Base-by-base conservation (phyloP, 148 eudicot genomes). In the Rhododendron ferrugineum region DNA sequence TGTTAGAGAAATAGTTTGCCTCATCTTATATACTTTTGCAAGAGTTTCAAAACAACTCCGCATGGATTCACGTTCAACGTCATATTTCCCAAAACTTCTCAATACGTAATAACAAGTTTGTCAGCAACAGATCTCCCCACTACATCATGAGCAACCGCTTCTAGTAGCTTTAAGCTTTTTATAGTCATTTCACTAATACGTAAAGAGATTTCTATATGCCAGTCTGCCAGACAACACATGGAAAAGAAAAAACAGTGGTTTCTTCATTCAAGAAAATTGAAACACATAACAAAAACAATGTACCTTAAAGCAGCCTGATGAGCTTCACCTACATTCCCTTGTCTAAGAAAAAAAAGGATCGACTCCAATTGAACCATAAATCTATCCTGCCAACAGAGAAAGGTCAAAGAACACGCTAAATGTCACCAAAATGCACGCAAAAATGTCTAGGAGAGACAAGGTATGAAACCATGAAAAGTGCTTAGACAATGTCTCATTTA, bases 291-390 rank as follows among this genome's bases (percentile, higher is more conserved):
- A 68, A 84, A n/a, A 84, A 82, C 11, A 52, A 34, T 16, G 60
- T 90, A 92, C 96, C 92, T 78, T 36, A 87, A 77, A 86, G 89
- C 88, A 88, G 84, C 87, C 87, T 89, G 89, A 83, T 89, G 83
- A 44, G 93, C 95, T 70, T 80, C 89, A 47, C 83, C 89, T 52
- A 56, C 82, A 60, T 86, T 86, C 80, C 92, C 92, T 82, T 84
- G 89, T 84, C 80, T 85, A 85, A 95, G 92, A 85, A 84, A 92
- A 50, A 89, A 91, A 75, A 94, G 80, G 79, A 93, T 89, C 49
- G 78, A 85, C 85, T 95, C 98, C 88, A 90, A 82, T 83, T 87
- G 90, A 73, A 92, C 90, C 72, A 82, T 86, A 86, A 89, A 92
- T 66, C 89, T 91, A 86, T 93, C 93, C 98, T 94, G 94, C 85